Evolutionary conservation across 768 basidiomycete species (phyloP), one percentile per base, ranked within the genome.

Genomic region (Termitomyces sp.): DNA sequence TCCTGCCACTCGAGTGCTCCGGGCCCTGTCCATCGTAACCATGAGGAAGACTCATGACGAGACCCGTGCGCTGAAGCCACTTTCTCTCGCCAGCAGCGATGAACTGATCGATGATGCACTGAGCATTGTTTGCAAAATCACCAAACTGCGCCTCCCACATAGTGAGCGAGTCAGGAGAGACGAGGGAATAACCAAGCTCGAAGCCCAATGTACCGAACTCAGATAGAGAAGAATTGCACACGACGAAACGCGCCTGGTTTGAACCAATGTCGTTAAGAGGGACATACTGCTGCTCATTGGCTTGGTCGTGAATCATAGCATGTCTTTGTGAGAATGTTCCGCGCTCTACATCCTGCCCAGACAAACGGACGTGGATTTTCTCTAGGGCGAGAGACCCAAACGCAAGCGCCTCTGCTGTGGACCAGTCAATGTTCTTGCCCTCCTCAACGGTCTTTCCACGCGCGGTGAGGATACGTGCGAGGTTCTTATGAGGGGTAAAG

Each of bases 131-230:
- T 36, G 90, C 95, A 71, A 98, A 98, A 75, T 98, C 96, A 70
- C 96, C 96, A 68, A 98, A 95, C 72, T 98, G 96, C 16, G 96
- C 97, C 72, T 98, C 97, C 97, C 96, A 99, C 68, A 99, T 88
- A 16, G 93, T 93, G 63, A 99, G 80, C 30, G 86, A 79, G 69
- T 93, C 87, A 20, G 96, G 97, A 14, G 94, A 96, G 56, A 98
- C 97, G 63, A 98, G 87, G 6, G 97, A 99, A 75, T 99, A 99
- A 9, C 96, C 96, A 33, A 99, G 86, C 73, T 99, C 96, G 73
- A 98, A 99, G 43, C 96, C 96, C 60, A 99, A 90, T 3, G 87
- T 79, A 62, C 96, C 97, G 69, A 78, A 99, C 73, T 99, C 97
- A 46, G 96, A 98, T 20, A 99, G 81, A 6, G 93, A 93, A 8